Evolutionary conservation across 2,329 filamentous ascomycete species (phyloP).

Genomic region (Cadophora luteo-olivacea): DNA sequence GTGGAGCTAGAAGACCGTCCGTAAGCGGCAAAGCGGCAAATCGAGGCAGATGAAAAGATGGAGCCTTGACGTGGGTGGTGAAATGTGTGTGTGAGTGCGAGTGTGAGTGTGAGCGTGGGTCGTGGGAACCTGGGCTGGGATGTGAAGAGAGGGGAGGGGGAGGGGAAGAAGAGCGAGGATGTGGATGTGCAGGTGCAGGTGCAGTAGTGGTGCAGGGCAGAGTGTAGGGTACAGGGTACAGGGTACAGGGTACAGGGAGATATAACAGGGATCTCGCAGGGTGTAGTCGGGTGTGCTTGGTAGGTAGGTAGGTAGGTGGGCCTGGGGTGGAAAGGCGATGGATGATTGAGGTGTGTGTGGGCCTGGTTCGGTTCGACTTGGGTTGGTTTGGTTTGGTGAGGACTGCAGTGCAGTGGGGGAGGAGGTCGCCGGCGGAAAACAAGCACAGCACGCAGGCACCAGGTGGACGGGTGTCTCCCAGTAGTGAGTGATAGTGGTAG

Average conservation of each 20-base stretch:
- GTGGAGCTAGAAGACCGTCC: conserved; percentile 6
- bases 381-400: background rate
- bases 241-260: too few relatives aligned
- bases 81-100: background rate
- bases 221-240: background rate
- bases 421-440: background rate
- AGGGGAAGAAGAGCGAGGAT: background rate
- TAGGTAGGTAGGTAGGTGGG: background rate
- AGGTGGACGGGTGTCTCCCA: background rate
- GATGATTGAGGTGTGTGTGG: background rate
- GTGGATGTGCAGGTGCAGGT: background rate
- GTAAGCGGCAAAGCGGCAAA: conserved; percentile 29
- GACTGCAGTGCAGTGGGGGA: background rate
- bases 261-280: background rate
- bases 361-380: background rate
- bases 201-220: background rate
- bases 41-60: background rate
- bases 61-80: conserved; percentile 2
- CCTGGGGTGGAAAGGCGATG: background rate
- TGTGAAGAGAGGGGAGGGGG: background rate
- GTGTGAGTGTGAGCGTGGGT: background rate
- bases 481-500: background rate
- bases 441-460: background rate
- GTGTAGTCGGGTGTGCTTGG: background rate
- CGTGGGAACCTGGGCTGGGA: background rate